Base-by-base conservation (phyloP, 2,329 filamentous ascomycete species). In the Colletotrichum zoysiae region DNA sequence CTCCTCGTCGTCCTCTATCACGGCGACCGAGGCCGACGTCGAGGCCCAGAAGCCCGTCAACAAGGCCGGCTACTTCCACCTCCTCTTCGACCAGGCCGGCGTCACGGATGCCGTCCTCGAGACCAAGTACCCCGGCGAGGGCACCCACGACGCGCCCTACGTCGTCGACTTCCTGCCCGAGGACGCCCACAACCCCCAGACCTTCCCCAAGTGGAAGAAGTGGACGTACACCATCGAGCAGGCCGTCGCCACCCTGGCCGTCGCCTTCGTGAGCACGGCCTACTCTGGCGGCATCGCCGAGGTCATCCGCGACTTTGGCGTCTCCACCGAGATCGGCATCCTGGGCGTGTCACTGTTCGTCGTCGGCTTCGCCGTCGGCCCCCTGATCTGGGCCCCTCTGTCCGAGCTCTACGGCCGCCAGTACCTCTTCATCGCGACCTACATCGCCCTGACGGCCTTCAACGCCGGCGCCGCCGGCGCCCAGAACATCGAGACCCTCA, bases 201-300 rank as follows among this genome's bases (percentile, higher is more conserved):
- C 83, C 60, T 91, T 88, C 76, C 80, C 84, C n/a, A 68, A 76
- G 2, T 70, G 76, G 61, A 86, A 84, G 78, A 92, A 92, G 82
- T 93, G 91, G 90, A 78, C 78, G n/a, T 87, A 90, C 75, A 91
- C 89, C 1, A 77, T 86, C 58, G 77, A 89, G 57, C 87, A 89
- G 59, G 89, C 90, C 12, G 75, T 91, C 30, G 87, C 90, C 26
- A 91, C 90, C 1, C 83, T 93, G 57, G 90, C 84, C 33, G 89
- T 92, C 33, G 84, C 91, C 11, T 90, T 93, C 75, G 88, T 88
- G 53, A 91, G 89, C 16, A 89, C 87, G 2, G 90, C 90, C 18
- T 91, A 87, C 78, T 86, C 86, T 6, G 87, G 88, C 18, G 87
- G 87, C 50, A 78, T 88, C 18, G 67, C 75, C n/a, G 81, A 87